phyloP scores from a whole-genome alignment of 148 eudicot species.

The Rhododendron williamsianum region DNA sequence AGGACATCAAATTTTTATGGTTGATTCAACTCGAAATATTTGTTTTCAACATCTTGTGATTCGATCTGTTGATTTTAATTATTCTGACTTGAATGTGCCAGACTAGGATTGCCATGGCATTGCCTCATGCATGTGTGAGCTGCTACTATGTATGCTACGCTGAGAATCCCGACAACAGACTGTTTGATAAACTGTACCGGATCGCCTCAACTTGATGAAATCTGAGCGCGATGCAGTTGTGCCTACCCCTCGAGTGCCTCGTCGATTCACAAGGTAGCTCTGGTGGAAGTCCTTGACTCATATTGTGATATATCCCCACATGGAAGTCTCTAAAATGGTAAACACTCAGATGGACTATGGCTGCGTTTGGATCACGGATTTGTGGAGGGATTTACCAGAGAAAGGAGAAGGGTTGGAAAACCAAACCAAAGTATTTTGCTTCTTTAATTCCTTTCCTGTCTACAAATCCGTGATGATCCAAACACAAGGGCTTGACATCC shows the following conservation, averaged over 20 bases:
- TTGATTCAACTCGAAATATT: neutral
- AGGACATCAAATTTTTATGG: neutral
- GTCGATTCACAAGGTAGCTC: constrained; percentile 36
- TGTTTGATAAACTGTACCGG: constrained; percentile 63
- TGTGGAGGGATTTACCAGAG: neutral
- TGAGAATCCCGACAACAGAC: constrained; percentile 68
- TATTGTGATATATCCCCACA: neutral
- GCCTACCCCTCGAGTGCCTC: constrained; percentile 82
- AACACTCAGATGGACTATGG: neutral
- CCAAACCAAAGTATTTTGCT: neutral
- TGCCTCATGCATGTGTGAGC: constrained; percentile 94
- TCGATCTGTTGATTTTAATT: neutral
- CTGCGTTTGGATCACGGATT: neutral
- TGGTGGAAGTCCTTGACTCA: neutral
- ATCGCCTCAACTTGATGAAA: constrained; percentile 42
- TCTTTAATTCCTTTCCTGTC: neutral
- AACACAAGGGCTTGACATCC: neutral
- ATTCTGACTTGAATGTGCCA: constrained; percentile 17
- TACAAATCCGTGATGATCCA: neutral
- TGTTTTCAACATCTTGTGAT: neutral
- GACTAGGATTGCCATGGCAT: constrained; percentile 96
- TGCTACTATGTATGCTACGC: constrained; percentile 96
- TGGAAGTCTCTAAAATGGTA: neutral
- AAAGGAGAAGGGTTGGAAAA: neutral
- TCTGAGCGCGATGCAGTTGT: constrained; percentile 50